Percentiles rank a stretch among this genome's conserved stretches.
phyloP scores from a whole-genome alignment of 2,329 filamentous ascomycete species.

The Epichloe amarillans region DNA sequence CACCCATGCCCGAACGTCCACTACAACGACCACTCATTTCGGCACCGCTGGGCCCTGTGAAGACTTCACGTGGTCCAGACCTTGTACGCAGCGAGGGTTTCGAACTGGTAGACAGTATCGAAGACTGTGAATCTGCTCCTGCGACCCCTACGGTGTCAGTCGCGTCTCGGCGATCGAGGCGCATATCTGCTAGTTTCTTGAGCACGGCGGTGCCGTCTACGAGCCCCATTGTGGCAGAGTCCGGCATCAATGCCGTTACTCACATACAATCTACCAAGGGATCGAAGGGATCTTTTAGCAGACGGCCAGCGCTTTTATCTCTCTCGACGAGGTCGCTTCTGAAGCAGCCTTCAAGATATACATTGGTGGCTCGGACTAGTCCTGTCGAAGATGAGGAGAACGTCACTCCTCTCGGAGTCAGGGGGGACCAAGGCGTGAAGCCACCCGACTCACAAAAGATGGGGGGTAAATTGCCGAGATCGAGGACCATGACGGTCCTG shows the following conservation, averaged over 20 bases:
- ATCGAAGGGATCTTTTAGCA: neutral
- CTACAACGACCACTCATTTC: slow-evolving; percentile 19
- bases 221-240: slow-evolving; percentile 18
- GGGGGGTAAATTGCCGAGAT: slow-evolving; percentile 25
- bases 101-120: slow-evolving; percentile 21
- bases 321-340: slow-evolving; percentile 8
- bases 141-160: neutral
- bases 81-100: slow-evolving; percentile 21
- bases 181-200: slow-evolving; percentile 19
- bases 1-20: slow-evolving; percentile 8
- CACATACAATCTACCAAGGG: neutral
- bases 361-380: slow-evolving; percentile 4
- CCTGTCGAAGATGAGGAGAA: slow-evolving; percentile 16
- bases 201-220: slow-evolving; percentile 13
- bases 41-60: slow-evolving; percentile 24
- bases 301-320: neutral
- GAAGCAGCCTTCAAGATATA: slow-evolving; percentile 8
- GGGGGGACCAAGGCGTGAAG: neutral
- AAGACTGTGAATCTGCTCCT: slow-evolving; percentile 16
- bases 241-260: slow-evolving; percentile 12
- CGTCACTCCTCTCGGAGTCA: slow-evolving; percentile 5
- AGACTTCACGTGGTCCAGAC: slow-evolving; percentile 22
- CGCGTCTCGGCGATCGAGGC: slow-evolving; percentile 6
- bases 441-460: neutral
- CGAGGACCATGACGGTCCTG: slow-evolving; percentile 30